phyloP scores from a whole-genome alignment of 208 protist genomes.

The Wallacemonas sp. region DNA sequence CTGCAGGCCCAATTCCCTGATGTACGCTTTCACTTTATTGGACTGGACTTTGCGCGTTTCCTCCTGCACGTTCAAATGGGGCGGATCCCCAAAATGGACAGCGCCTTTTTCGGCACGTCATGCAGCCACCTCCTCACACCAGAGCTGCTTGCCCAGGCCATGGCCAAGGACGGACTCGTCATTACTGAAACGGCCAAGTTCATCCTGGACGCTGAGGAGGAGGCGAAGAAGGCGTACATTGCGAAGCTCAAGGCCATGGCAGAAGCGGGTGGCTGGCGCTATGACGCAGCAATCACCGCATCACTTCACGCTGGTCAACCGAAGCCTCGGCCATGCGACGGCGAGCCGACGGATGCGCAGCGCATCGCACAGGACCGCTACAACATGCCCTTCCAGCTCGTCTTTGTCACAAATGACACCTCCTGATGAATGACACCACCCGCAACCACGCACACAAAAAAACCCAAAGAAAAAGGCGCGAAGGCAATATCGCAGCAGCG shows the following conservation, averaged over 20 bases:
- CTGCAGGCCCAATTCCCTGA: conserved; percentile 47
- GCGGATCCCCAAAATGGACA: conserved; percentile 47
- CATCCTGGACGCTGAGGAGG: conserved; percentile 80
- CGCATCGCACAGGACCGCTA: conserved; percentile 51
- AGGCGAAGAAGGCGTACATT: conserved; percentile 70
- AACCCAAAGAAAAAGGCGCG: background rate
- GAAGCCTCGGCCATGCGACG: conserved; percentile 32
- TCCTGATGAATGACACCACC: background rate
- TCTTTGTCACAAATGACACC: conserved; percentile 20
- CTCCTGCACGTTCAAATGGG: conserved; percentile 44
- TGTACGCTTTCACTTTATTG: conserved; percentile 79
- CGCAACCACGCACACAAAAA: background rate
- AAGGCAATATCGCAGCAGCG: no score
- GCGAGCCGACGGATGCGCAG: conserved; percentile 42
- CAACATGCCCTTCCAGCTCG: conserved; percentile 66
- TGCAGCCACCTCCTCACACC: conserved; percentile 75
- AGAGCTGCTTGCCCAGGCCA: conserved; percentile 39
- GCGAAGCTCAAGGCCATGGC: conserved; percentile 64
- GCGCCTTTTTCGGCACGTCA: conserved; percentile 77
- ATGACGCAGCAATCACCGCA: conserved; percentile 36
- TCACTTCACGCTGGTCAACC: conserved; percentile 61
- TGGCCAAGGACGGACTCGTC: conserved; percentile 61
- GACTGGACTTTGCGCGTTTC: conserved; percentile 74
- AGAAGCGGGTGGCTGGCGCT: conserved; percentile 40
- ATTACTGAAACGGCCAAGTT: conserved; percentile 92